Base-by-base conservation (phyloP, 2,329 filamentous ascomycete genomes). In the Zymoseptoria crescenta region DNA sequence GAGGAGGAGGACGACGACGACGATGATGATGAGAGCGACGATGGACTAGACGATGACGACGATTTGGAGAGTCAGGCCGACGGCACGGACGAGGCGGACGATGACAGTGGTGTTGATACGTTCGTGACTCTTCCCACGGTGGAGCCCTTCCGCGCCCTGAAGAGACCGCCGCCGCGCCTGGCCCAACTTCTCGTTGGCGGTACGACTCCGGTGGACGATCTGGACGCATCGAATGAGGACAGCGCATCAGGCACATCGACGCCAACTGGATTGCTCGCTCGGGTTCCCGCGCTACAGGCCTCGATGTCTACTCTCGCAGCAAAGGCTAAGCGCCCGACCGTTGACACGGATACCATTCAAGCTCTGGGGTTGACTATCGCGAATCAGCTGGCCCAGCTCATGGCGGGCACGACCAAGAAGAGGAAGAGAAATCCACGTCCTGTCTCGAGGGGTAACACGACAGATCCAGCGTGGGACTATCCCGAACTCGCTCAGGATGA, bases 301-400 rank as follows among this genome's bases (percentile, higher is more conserved):
- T 63, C 60, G 6, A 59, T 65, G 56, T 54, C 52, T 24, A 52
- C 30, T 35, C 56, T 62, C 24, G 56, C 59, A 48, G 35, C 59
- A n/a, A 54, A 57, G 30, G 28, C 56, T 9, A 57, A 63, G 54
- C 54, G 64, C 9, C 55, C 61, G 28, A 30, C 54, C 30, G 52
- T 65, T 20, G 66, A 69, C 30, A 54, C 66, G 8, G 62, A 67
- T 13, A 65, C 65, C n/a, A 70, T 74, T 48, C 62, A 72, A 54
- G 66, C 67, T 9, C 63, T 74, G 9, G 69, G 72, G 30, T 65
- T 68, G 54, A 72, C 64, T 54, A 73, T 74, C 49, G 73, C 72
- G 8, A 66, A 67, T 19, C 70, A 73, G 56, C 67, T 74, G 54
- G 69, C 70, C 3, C 60, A 68, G 21, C 67, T 70, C 49, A 70